phyloP scores from a whole-genome alignment of 2,329 filamentous ascomycete genomes.

The Emericellopsis atlantica region DNA sequence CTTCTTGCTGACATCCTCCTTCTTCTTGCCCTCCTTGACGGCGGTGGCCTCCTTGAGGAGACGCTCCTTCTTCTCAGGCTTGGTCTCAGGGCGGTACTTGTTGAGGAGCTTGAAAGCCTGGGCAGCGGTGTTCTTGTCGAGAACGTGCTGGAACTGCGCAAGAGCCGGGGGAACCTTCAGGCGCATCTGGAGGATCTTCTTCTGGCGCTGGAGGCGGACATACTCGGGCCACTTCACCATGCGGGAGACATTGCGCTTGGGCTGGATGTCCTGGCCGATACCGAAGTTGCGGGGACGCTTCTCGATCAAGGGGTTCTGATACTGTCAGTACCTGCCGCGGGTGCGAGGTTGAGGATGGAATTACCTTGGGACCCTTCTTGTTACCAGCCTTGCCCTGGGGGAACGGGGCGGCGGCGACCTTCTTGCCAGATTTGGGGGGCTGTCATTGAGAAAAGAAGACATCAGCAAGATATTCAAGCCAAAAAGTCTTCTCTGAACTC shows the following conservation, averaged over 20 bases:
- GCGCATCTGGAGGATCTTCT: slow-evolving; percentile 94
- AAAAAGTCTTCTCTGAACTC: slow-evolving; percentile 80
- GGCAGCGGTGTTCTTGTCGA: slow-evolving; percentile 92
- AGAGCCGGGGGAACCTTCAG: slow-evolving; percentile 97
- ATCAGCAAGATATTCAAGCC: slow-evolving; percentile 78
- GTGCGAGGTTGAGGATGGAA: slow-evolving; percentile 20
- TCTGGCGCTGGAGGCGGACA: slow-evolving; percentile 89
- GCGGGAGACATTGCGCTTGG: slow-evolving; percentile 84
- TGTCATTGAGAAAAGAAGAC: slow-evolving; percentile 99
- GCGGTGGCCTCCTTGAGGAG: slow-evolving; percentile 96
- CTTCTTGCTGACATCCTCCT: slow-evolving; percentile 99
- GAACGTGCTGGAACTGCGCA: slow-evolving; percentile 93
- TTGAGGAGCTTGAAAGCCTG: slow-evolving; percentile 98
- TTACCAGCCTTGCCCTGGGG: slow-evolving; percentile 79
- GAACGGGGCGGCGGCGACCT: slow-evolving; percentile 94
- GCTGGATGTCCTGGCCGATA: slow-evolving; percentile 98
- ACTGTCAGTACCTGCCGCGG: neutral
- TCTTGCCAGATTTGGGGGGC: slow-evolving; percentile 98
- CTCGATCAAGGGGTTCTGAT: slow-evolving; percentile 97
- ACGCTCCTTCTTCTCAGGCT: slow-evolving; percentile 99
- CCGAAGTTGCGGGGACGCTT: slow-evolving; percentile 95
- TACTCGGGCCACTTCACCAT: slow-evolving; percentile 99
- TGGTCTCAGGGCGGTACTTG: slow-evolving; percentile 99
- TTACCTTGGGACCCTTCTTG: slow-evolving; percentile 96
- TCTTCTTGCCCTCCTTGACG: slow-evolving; percentile 98